Evolutionary conservation across 1,284 basidiomycete genomes (phyloP), one percentile per base, ranked within the genome.

Genomic region (Cutaneotrichosporon cutaneum): DNA sequence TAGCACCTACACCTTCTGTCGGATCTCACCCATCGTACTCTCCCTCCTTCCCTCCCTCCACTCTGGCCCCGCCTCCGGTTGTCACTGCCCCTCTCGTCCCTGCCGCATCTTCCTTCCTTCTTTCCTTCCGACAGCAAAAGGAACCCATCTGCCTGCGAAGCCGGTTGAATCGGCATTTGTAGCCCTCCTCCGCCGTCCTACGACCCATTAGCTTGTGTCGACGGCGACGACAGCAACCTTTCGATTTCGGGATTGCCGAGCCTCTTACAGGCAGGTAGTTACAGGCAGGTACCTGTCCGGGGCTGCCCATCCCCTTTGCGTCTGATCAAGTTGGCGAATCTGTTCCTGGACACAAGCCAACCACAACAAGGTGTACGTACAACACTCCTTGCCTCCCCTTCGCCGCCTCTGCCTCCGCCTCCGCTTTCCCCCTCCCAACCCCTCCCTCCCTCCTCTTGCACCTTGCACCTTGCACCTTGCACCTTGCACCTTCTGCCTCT

Each of bases 321-420:
- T 35, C 30, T 47, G 45, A 26, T 24, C 24, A 47, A 26, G 22
- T 47, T 26, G 45, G 45, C 26, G 45, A 47, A 47, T 47, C 45
- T 47, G 45, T 47, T 47, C 45, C 45, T 47, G 24, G 45, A 26
- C 22, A 47, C 39, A n/a, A 42, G 39, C 45, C 45, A 47, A 47
- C 45, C 45, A 39, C 36, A 47, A 47, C 45, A 47, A 47, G 45
- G 22, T 47, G 45, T 47, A 47, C 45, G 45, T 47, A 47, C 45
- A 47, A 51, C 16, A 8, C 52, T 30, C 42, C 14, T 35, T 27
- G 10, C 10, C 47, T 51, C 26, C 47, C 35, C 27, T n/a, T 44
- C 16, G 32, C 26, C 26, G 21, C 42, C n/a, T 26, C 36, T 24
- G 26, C 33, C 16, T 32, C 33, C 39, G 53, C 50, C 22, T 21